A percentile compares a stretch with the other conserved stretches of the same genome.
Evolutionary conservation across 768 basidiomycete species (phyloP).

Genomic region (Rickenella mellea): DNA sequence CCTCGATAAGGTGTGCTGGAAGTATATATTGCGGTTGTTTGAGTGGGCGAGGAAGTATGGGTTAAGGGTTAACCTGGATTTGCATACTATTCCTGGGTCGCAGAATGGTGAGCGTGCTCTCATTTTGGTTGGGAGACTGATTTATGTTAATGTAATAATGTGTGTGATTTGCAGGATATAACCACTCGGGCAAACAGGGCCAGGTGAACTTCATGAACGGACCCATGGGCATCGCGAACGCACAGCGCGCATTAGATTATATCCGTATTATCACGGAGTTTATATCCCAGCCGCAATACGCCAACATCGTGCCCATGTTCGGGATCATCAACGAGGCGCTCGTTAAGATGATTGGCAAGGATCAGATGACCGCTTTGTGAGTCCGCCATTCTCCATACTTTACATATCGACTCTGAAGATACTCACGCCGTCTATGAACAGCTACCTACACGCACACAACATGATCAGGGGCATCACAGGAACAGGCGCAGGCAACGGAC

Average conservation of each 20-base stretch:
- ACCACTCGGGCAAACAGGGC: conserved; percentile 1
- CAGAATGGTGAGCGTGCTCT: no score
- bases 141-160: no score
- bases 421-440: conserved; percentile 20
- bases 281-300: conserved; percentile 28
- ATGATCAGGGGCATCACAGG: conserved; percentile 30
- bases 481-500: conserved; percentile 28
- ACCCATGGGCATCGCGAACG: conserved; percentile 43
- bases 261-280: conserved; percentile 34
- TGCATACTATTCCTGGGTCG: conserved; percentile 30
- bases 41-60: conserved; percentile 42
- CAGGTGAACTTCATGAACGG: conserved; percentile 22
- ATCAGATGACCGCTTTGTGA: conserved; percentile 15
- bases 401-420: not conserved
- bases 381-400: conserved; percentile 9
- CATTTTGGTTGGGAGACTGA: no score
- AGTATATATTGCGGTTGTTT: conserved; percentile 34
- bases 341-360: not conserved
- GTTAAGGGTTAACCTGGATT: conserved; percentile 34
- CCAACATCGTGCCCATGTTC: conserved; percentile 17
- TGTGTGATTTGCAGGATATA: no score
- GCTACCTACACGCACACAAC: conserved; percentile 28
- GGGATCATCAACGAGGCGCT: conserved; percentile 8
- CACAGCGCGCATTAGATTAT: conserved; percentile 31
- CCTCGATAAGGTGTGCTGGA: conserved; percentile 30